Evolutionary conservation across 352 stramenopile genomes (phyloP).

Genomic region (Globisporangium heterothallicum): DNA sequence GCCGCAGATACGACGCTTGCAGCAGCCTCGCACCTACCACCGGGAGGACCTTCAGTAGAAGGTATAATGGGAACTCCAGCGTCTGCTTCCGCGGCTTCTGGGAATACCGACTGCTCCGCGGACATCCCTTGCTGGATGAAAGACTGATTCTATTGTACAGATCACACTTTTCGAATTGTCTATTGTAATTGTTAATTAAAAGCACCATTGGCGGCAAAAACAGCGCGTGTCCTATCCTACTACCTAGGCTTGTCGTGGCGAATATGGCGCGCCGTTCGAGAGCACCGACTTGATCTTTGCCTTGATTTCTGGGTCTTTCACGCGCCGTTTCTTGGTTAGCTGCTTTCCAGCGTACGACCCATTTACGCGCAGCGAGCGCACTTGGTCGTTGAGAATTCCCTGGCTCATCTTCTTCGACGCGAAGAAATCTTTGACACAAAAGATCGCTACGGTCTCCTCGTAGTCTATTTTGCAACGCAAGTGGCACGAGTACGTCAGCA

Average conservation of each 20-base stretch:
- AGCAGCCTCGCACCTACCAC: no score
- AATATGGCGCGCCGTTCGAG: slow-evolving; percentile 12
- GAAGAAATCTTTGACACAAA: slow-evolving; percentile 72
- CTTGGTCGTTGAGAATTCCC: slow-evolving; percentile 71
- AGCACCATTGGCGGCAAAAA: background rate
- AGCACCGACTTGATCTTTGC: slow-evolving; percentile 36
- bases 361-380: slow-evolving; percentile 47
- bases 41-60: no score
- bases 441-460: slow-evolving; percentile 72
- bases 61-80: slow-evolving; percentile 6
- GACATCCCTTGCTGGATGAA: slow-evolving; percentile 42
- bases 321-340: slow-evolving; percentile 23
- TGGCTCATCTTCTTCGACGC: slow-evolving; percentile 66
- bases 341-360: slow-evolving; percentile 27
- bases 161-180: slow-evolving; percentile 1
- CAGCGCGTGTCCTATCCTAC: background rate
- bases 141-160: slow-evolving; percentile 15
- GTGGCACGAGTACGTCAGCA: slow-evolving; percentile 6
- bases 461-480: slow-evolving; percentile 36
- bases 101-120: slow-evolving; percentile 13
- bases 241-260: slow-evolving; percentile 19
- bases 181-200: slow-evolving; percentile 8
- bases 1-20: background rate
- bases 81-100: background rate
- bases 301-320: slow-evolving; percentile 28